Evolutionary conservation across 352 stramenopile species (phyloP).

Genomic region (Pythium rhizo-oryzae): DNA sequence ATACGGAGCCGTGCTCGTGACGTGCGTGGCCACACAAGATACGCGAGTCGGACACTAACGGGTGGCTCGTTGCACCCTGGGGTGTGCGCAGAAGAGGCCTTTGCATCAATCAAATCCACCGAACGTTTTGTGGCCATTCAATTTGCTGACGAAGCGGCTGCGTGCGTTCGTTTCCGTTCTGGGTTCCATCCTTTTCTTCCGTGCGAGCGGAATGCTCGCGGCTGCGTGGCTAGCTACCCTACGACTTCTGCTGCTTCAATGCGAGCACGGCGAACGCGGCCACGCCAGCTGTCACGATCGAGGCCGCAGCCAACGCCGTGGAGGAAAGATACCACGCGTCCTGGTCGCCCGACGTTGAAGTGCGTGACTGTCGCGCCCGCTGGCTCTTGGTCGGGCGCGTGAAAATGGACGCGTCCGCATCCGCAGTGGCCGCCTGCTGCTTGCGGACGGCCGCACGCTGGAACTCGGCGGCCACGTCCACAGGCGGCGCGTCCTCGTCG

Average conservation of each 20-base stretch:
- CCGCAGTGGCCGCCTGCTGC: conserved; percentile 9
- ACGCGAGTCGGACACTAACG: conserved; percentile 15
- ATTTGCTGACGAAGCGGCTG: background rate
- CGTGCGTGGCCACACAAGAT: conserved; percentile 9
- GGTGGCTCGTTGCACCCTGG: conserved; percentile 4
- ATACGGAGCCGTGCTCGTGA: conserved; percentile 14
- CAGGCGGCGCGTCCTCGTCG: conserved; percentile 9
- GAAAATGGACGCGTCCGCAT: conserved; percentile 67
- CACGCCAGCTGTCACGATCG: conserved; percentile 69
- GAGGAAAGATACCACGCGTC: conserved; percentile 69
- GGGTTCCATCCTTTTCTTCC: conserved; percentile 2
- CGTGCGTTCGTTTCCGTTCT: background rate
- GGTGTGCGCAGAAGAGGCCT: background rate
- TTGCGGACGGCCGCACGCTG: conserved; percentile 19
- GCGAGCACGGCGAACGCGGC: conserved; percentile 62
- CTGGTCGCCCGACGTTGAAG: conserved; percentile 11
- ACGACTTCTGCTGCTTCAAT: conserved; percentile 59
- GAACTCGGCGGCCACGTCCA: conserved; percentile 24
- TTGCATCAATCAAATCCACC: background rate
- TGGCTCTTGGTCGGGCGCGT: conserved; percentile 64
- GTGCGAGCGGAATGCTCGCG: background rate
- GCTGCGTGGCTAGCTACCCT: conserved; percentile 6
- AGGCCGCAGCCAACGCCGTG: conserved; percentile 61
- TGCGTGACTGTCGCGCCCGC: conserved; percentile 31
- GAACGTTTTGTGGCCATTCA: background rate